A percentile compares a stretch with the other conserved stretches of the same genome.
phyloP scores from a whole-genome alignment of 2,329 filamentous ascomycete genomes.

The Neoascochyta sp. region DNA sequence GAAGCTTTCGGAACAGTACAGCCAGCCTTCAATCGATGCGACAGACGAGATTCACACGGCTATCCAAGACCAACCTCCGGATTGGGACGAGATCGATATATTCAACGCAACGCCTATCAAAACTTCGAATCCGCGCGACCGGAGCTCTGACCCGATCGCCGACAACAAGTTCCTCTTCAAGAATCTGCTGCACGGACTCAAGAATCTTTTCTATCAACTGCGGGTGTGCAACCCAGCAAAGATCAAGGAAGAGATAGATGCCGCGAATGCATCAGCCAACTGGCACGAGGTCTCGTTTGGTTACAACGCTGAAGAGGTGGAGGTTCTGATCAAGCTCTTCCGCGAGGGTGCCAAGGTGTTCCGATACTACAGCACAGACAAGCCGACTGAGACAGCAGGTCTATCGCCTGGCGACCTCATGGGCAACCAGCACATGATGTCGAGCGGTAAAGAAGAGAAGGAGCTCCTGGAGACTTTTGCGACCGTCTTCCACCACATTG shows the following conservation, averaged over 20 bases:
- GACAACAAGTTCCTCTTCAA: slow-evolving; percentile 99
- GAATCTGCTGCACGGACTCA: slow-evolving; percentile 90
- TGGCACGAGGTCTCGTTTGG: slow-evolving; percentile 96
- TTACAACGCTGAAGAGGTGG: slow-evolving; percentile 94
- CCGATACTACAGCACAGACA: slow-evolving; percentile 91
- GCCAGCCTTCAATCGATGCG: slow-evolving; percentile 61
- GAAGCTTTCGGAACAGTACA: slow-evolving; percentile 78
- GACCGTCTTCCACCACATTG: slow-evolving; percentile 96
- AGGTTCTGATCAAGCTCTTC: slow-evolving; percentile 95
- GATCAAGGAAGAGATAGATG: slow-evolving; percentile 61
- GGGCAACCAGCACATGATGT: slow-evolving; percentile 91
- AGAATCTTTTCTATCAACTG: slow-evolving; percentile 94
- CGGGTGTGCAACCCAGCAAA: slow-evolving; percentile 75
- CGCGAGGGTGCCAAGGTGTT: slow-evolving; percentile 95
- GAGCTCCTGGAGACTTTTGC: slow-evolving; percentile 96
- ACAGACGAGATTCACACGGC: slow-evolving; percentile 77
- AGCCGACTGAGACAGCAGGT: slow-evolving; percentile 69
- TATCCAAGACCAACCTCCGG: slow-evolving; percentile 73
- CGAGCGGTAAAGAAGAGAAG: slow-evolving; percentile 93
- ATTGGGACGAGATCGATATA: slow-evolving; percentile 98
- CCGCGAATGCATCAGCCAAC: slow-evolving; percentile 74
- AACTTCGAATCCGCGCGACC: slow-evolving; percentile 83
- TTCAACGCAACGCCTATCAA: slow-evolving; percentile 96
- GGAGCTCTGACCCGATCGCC: slow-evolving; percentile 81
- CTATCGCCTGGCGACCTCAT: slow-evolving; percentile 86